Evolutionary conservation across 2,329 filamentous ascomycete genomes (phyloP).

Genomic region (Akanthomyces dipterigenus): DNA sequence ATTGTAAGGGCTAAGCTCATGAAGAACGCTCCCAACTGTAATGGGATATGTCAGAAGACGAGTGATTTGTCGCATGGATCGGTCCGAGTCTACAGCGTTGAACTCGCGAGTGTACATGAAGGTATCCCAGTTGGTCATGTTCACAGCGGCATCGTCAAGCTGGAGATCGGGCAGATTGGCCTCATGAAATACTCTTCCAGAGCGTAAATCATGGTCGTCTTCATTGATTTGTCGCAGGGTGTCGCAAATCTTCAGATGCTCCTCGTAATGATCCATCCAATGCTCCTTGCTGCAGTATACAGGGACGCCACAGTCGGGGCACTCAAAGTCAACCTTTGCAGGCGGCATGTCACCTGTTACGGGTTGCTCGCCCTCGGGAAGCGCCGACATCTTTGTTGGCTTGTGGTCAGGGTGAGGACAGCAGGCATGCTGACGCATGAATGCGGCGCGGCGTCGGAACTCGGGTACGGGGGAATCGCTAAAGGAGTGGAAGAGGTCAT

Average conservation of each 20-base stretch:
- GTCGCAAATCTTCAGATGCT: slow-evolving; percentile 88
- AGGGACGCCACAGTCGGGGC: slow-evolving; percentile 90
- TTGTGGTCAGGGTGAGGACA: slow-evolving; percentile 88
- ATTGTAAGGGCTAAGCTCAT: slow-evolving; percentile 90
- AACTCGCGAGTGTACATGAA: slow-evolving; percentile 91
- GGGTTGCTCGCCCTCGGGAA: slow-evolving; percentile 54
- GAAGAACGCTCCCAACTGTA: slow-evolving; percentile 83
- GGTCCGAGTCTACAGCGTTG: slow-evolving; percentile 81
- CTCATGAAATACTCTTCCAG: slow-evolving; percentile 86
- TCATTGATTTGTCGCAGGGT: slow-evolving; percentile 90
- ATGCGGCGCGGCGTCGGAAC: slow-evolving; percentile 80
- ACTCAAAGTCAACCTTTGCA: slow-evolving; percentile 85
- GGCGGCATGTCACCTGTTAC: slow-evolving; percentile 55
- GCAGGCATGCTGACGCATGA: slow-evolving; percentile 87
- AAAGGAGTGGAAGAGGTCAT: slow-evolving; percentile 92
- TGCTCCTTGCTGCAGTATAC: slow-evolving; percentile 92
- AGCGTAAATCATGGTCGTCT: slow-evolving; percentile 91
- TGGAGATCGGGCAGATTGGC: slow-evolving; percentile 86
- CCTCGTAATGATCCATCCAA: slow-evolving; percentile 93
- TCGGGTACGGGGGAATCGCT: slow-evolving; percentile 81
- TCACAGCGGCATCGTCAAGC: slow-evolving; percentile 86
- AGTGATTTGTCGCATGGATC: slow-evolving; percentile 87
- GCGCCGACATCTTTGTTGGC: slow-evolving; percentile 61
- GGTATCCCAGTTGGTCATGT: slow-evolving; percentile 99
- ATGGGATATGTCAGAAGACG: slow-evolving; percentile 88